Evolutionary conservation across 257 asterid species (phyloP).

Genomic region (Ocimum tenuiflorum): DNA sequence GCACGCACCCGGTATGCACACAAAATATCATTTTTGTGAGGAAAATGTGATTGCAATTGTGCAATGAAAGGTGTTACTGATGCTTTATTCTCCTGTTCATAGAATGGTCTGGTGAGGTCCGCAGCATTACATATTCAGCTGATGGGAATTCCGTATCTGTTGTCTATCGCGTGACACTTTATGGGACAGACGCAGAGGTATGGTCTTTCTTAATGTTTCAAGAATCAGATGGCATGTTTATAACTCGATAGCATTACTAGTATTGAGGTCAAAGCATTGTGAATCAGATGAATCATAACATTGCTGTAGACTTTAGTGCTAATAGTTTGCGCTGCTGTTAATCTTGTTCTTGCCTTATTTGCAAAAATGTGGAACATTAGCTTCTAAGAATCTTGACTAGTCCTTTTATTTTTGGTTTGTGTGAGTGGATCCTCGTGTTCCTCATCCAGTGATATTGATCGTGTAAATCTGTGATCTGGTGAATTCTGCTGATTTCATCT

Average conservation of each 20-base stretch:
- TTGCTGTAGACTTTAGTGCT: too few relatives aligned
- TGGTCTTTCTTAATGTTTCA: neutral
- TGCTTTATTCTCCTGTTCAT: slow-evolving; percentile 6
- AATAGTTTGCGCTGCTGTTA: neutral
- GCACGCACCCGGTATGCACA: slow-evolving; percentile 70
- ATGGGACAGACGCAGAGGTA: slow-evolving; percentile 97
- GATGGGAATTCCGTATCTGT: slow-evolving; percentile 69
- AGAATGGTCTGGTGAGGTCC: slow-evolving; percentile 96
- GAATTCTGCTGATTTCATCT: too few relatives aligned
- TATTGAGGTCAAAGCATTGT: too few relatives aligned
- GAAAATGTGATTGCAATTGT: neutral
- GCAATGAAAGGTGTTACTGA: neutral
- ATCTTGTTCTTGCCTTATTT: neutral
- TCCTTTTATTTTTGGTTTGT: too few relatives aligned
- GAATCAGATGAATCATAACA: too few relatives aligned
- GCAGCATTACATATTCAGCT: slow-evolving; percentile 64
- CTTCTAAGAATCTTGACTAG: slow-evolving; percentile 9
- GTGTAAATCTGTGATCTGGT: neutral
- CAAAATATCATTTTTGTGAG: neutral
- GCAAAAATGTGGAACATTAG: too few relatives aligned
- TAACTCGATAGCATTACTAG: too few relatives aligned
- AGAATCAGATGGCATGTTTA: too few relatives aligned
- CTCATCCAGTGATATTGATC: too few relatives aligned
- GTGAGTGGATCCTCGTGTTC: too few relatives aligned
- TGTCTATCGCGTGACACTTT: slow-evolving; percentile 75